Base-by-base conservation (phyloP, 495 filamentous ascomycete genomes). In the Aspergillus sparsus region DNA sequence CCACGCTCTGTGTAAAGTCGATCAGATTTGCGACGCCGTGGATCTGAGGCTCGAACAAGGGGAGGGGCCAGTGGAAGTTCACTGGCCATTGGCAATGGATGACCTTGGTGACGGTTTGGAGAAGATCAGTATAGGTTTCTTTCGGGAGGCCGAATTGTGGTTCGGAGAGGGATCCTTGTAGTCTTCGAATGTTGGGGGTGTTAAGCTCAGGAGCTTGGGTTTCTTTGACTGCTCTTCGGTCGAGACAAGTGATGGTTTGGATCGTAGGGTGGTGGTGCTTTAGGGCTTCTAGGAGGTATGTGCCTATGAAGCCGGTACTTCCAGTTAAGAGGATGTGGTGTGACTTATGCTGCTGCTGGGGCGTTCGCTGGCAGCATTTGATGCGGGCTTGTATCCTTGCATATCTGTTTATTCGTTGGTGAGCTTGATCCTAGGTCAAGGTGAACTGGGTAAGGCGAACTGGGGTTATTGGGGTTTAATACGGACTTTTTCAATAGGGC, bases 51-150 rank as follows among this genome's bases (percentile, higher is more conserved):
- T 81, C 76, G 39, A 85, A 86, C 0, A 77, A 79, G 15, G 72
- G 66, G 37, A 83, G 66, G 0, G 80, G 68, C 31, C 74, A 71
- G 67, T 85, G 83, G 73, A 85, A 86, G 62, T 85, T 80, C 13
- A 86, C 82, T 1, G 78, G 77, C 84, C 83, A 87, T 45, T 80
- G 78, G 68, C 82, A 83, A 68, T 86, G 83, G 57, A 85, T 80
- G 27, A 86, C 68, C 12, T 77, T 73, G 21, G 82, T 82, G 6
- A 75, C 76, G 6, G 71, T 63, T 15, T 44, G n/a, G 35, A 79
- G 50, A 2, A 85, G 58, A 18, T 68, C 45, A 0, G 68, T 51
- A 64, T 79, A 83, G 0, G 58, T 58, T 2, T 68, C 63, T 8
- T 59, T 21, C 9, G 50, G 57, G 6, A 85, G 68, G 0, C 80